Evolutionary conservation across 1,284 basidiomycete species (phyloP).

Genomic region (Pterula multifida): DNA sequence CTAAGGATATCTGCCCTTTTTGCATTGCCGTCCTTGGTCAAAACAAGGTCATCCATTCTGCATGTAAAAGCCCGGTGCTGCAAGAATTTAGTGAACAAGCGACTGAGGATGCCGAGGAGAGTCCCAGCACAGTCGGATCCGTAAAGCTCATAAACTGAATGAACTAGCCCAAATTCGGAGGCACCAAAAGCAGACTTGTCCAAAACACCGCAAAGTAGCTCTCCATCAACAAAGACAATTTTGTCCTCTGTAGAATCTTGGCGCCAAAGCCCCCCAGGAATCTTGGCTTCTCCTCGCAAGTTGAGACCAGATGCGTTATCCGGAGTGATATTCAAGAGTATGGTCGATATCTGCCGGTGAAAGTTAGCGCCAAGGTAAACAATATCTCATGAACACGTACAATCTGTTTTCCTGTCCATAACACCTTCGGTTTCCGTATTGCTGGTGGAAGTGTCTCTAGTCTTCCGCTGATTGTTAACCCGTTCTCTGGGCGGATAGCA

Average conservation of each 20-base stretch:
- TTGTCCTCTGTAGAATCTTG: slow-evolving; percentile 71
- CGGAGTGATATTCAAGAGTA: slow-evolving; percentile 89
- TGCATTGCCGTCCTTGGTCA: slow-evolving; percentile 76
- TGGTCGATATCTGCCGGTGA: slow-evolving; percentile 72
- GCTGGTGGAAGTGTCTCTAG: slow-evolving; percentile 83
- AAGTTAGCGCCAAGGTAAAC: slow-evolving; percentile 4
- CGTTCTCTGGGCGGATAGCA: slow-evolving; percentile 83
- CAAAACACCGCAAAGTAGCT: slow-evolving; percentile 85
- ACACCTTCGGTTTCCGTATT: slow-evolving; percentile 80
- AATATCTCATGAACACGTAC: slow-evolving; percentile 31
- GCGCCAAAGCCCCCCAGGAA: slow-evolving; percentile 78
- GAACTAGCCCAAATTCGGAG: slow-evolving; percentile 90
- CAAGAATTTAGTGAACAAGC: slow-evolving; percentile 93
- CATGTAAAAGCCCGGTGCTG: slow-evolving; percentile 98
- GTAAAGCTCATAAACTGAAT: slow-evolving; percentile 98
- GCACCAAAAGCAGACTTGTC: slow-evolving; percentile 99
- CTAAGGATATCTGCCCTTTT: slow-evolving; percentile 61
- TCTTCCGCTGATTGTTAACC: slow-evolving; percentile 53
- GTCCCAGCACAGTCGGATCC: slow-evolving; percentile 84
- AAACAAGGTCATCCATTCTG: slow-evolving; percentile 94
- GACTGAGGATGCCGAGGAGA: slow-evolving; percentile 86
- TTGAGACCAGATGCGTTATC: slow-evolving; percentile 74
- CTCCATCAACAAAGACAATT: slow-evolving; percentile 87
- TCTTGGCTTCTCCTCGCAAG: slow-evolving; percentile 80
- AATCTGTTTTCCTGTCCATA: slow-evolving; percentile 99